These are phyloP conservation scores for Phytophthora cactorum DNA, from an alignment of 352 stramenopile genomes.

Conservation along the genomic window DNA sequence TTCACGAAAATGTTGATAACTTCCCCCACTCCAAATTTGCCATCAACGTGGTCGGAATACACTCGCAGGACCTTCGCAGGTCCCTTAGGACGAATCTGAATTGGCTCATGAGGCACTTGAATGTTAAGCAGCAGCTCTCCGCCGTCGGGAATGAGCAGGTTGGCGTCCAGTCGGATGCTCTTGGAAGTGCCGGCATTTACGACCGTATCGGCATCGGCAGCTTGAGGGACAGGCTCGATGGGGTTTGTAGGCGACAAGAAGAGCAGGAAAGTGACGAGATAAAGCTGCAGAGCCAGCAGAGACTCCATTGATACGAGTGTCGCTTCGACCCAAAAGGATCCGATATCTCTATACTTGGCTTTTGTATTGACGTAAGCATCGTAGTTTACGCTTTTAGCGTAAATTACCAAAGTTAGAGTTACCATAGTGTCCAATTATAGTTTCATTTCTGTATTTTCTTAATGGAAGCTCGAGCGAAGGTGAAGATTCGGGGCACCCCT, in stretches of 20 bases:
- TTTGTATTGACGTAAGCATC: not conserved
- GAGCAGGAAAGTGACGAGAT: slow-evolving; percentile 4
- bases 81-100: slow-evolving; percentile 54
- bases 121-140: slow-evolving; percentile 70
- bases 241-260: not conserved
- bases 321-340: slow-evolving; percentile 9
- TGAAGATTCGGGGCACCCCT: slow-evolving; percentile 47
- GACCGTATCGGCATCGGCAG: slow-evolving; percentile 52
- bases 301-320: slow-evolving; percentile 12
- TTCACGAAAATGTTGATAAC: slow-evolving; percentile 66
- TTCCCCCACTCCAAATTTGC: slow-evolving; percentile 65
- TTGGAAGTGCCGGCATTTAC: slow-evolving; percentile 55
- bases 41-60: slow-evolving; percentile 58
- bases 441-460: not conserved
- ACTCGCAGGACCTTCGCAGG: slow-evolving; percentile 72
- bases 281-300: slow-evolving; percentile 8
- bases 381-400: slow-evolving; percentile 1
- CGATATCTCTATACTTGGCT: not conserved
- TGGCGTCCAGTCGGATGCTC: slow-evolving; percentile 69
- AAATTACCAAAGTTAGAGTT: not conserved
- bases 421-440: not conserved
- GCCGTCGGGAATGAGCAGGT: slow-evolving; percentile 75
- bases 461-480: slow-evolving; percentile 38
- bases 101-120: slow-evolving; percentile 60
- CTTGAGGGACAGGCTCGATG: slow-evolving; percentile 56